Evolutionary conservation across 805 yeast genomes (phyloP).

Genomic region (Kodamaea laetipori): DNA sequence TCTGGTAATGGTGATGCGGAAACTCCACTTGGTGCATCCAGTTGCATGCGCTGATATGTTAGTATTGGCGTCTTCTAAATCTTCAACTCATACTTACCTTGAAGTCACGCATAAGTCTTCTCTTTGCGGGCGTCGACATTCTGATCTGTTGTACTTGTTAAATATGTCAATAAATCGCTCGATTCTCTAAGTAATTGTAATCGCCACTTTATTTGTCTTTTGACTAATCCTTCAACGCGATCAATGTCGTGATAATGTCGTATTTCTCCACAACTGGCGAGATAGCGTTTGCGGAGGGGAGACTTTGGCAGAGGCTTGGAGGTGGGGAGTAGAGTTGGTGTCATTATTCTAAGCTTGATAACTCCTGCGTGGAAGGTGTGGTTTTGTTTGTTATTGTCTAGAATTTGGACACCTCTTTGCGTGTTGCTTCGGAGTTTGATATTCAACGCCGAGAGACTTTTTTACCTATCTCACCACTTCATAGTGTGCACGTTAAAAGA

Average conservation of each 20-base stretch:
- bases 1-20: constrained; percentile 97
- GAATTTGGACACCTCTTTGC: too few relatives aligned
- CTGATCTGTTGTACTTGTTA: neutral
- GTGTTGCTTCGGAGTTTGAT: too few relatives aligned
- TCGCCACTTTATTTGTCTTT: constrained; percentile 12
- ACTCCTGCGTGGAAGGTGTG: too few relatives aligned
- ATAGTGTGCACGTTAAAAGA: too few relatives aligned
- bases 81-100: constrained; percentile 52
- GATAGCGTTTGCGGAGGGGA: neutral
- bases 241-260: neutral
- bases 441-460: too few relatives aligned
- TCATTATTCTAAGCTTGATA: too few relatives aligned
- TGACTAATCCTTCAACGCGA: constrained; percentile 2
- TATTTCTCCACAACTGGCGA: too few relatives aligned
- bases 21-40: constrained; percentile 97
- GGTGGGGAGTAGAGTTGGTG: neutral
- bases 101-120: constrained; percentile 98
- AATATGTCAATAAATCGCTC: neutral
- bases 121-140: constrained; percentile 98
- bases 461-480: too few relatives aligned
- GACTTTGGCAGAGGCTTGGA: too few relatives aligned
- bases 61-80: constrained; percentile 13
- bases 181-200: neutral
- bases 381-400: neutral
- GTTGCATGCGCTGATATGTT: constrained; percentile 76